phyloP scores from a whole-genome alignment of 768 basidiomycete genomes.

The Clitopilus passeckerianus region DNA sequence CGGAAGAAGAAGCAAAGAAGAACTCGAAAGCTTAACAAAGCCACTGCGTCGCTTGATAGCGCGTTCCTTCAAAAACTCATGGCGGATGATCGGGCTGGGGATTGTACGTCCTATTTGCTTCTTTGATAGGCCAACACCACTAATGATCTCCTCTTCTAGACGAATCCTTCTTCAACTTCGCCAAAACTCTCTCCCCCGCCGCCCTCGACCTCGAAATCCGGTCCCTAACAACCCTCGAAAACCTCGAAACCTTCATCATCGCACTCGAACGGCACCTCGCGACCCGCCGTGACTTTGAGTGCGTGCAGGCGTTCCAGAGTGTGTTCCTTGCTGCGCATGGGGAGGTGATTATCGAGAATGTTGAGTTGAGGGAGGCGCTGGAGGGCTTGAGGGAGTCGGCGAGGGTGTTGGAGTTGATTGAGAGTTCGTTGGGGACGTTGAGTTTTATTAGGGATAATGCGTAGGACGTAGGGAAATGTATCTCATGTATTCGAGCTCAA shows the following conservation, averaged over 20 bases:
- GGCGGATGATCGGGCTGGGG: slow-evolving; percentile 47
- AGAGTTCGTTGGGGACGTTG: slow-evolving; percentile 70
- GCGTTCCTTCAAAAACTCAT: slow-evolving; percentile 65
- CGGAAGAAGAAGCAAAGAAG: slow-evolving; percentile 26
- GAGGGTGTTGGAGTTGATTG: slow-evolving; percentile 69
- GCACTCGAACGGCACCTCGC: slow-evolving; percentile 68
- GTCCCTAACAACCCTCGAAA: slow-evolving; percentile 58
- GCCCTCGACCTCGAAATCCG: slow-evolving; percentile 89
- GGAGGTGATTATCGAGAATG: slow-evolving; percentile 69
- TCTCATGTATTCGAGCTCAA: too few species aligned
- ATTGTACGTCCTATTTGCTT: slow-evolving; percentile 75
- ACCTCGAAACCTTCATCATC: slow-evolving; percentile 63
- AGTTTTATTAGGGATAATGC: slow-evolving; percentile 69
- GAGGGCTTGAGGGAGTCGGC: slow-evolving; percentile 73
- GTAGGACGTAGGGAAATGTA: slow-evolving; percentile 16
- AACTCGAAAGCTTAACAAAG: slow-evolving; percentile 52
- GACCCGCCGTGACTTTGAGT: slow-evolving; percentile 90
- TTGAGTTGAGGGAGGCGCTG: slow-evolving; percentile 56
- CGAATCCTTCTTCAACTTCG: slow-evolving; percentile 77
- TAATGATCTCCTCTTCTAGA: slow-evolving; percentile 42
- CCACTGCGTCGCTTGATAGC: slow-evolving; percentile 50
- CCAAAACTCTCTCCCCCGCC: slow-evolving; percentile 85
- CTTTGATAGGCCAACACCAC: too few species aligned
- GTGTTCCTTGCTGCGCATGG: slow-evolving; percentile 85
- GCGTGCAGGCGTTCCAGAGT: slow-evolving; percentile 81